Percentiles rank a stretch among this genome's conserved stretches.
Evolutionary conservation across 75 land plant species (phyloP).

Genomic region (Gnetum montanum): DNA sequence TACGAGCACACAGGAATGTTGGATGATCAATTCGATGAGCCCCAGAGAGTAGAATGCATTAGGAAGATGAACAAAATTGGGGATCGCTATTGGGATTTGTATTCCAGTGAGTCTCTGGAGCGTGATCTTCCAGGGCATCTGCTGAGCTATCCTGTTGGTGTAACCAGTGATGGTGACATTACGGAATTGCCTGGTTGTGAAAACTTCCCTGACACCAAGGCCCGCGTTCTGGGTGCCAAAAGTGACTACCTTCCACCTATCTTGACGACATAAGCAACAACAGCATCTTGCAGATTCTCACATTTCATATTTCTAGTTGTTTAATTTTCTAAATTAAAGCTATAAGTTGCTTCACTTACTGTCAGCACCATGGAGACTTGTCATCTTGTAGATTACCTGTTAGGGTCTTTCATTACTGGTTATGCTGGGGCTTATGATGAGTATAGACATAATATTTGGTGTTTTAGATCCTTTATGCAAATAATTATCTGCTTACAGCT

Average conservation of each 20-base stretch:
- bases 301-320: too few relatives aligned
- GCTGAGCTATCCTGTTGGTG: constrained; percentile 57
- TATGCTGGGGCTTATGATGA: too few relatives aligned
- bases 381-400: too few relatives aligned
- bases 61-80: constrained; percentile 64
- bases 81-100: constrained; percentile 69
- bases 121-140: constrained; percentile 80
- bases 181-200: constrained; percentile 56
- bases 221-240: constrained; percentile 56
- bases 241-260: constrained; percentile 67
- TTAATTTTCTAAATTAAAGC: too few relatives aligned
- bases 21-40: constrained; percentile 52
- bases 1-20: constrained; percentile 83
- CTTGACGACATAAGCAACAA: constrained; percentile 56
- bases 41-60: constrained; percentile 58
- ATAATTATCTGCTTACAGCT: too few relatives aligned
- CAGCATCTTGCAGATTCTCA: neutral
- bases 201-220: constrained; percentile 79
- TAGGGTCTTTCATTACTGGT: too few relatives aligned
- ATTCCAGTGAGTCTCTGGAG: constrained; percentile 36
- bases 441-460: too few relatives aligned
- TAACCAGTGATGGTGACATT: constrained; percentile 48
- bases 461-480: too few relatives aligned
- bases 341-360: too few relatives aligned
- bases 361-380: too few relatives aligned